Conservation (phyloP, 2,329 filamentous ascomycete genomes). For the Apiospora arundinis region DNA sequence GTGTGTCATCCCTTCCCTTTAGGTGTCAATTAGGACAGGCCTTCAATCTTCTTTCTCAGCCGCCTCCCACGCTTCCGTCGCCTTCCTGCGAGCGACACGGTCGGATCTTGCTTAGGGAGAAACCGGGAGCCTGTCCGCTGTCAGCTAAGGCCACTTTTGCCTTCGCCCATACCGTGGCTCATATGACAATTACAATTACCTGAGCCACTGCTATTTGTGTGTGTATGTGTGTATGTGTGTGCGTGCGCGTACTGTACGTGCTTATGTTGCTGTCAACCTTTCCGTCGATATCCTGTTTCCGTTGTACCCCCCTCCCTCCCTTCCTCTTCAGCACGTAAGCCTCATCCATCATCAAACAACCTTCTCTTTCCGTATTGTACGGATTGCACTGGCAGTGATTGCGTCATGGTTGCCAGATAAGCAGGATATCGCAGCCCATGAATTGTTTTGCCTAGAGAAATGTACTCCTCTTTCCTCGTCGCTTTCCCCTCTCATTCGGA, state of each 20-base stretch:
- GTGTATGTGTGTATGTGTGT: neutral
- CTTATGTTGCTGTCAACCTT: neutral
- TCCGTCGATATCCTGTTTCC: neutral
- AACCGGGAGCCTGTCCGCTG: neutral
- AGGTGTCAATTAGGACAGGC: neutral
- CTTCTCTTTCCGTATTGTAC: neutral
- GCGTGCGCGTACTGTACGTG: no score
- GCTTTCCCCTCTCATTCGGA: neutral
- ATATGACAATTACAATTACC: conserved; percentile 8
- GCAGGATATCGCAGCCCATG: neutral
- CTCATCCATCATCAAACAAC: neutral
- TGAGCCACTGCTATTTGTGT: conserved; percentile 5
- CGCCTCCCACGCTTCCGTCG: neutral
- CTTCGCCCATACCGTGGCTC: conserved; percentile 9
- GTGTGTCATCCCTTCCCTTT: neutral
- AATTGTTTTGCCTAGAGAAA: neutral
- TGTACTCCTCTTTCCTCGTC: neutral
- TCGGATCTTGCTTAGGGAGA: conserved; percentile 2
- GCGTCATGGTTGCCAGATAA: neutral
- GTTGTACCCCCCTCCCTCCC: neutral
- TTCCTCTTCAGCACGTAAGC: neutral
- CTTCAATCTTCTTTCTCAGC: neutral
- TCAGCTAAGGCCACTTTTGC: conserved; percentile 4
- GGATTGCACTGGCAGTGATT: conserved; percentile 2
- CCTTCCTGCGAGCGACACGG: neutral